A percentile compares a stretch with the other conserved stretches of the same genome.
Evolutionary conservation across 2,329 filamentous ascomycete species (phyloP).

Genomic region (Fusarium sp.): DNA sequence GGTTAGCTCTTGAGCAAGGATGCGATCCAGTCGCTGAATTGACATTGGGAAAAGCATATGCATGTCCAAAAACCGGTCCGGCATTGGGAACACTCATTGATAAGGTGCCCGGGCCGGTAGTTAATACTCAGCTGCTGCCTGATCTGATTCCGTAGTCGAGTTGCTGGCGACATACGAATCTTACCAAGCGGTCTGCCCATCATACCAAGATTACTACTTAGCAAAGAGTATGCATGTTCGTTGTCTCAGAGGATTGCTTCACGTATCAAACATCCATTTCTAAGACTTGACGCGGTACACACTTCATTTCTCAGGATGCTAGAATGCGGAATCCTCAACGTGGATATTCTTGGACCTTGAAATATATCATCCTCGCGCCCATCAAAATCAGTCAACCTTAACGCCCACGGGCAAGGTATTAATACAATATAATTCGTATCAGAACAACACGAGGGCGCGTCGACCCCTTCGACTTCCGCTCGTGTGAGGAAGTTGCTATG

Average conservation of each 20-base stretch:
- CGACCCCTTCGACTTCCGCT: constrained; percentile 33
- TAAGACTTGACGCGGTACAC: no score
- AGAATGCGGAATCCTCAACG: neutral
- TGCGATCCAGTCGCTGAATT: constrained; percentile 3
- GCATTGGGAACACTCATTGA: constrained; percentile 9
- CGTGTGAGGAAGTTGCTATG: constrained; percentile 20
- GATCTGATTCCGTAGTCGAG: neutral
- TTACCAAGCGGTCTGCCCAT: neutral
- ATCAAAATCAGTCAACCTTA: constrained; percentile 35
- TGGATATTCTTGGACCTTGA: constrained; percentile 7
- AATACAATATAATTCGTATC: constrained; percentile 42
- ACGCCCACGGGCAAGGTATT: constrained; percentile 47
- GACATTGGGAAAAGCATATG: neutral
- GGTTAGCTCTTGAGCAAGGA: constrained; percentile 13
- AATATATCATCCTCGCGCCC: constrained; percentile 20
- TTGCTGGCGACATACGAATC: neutral
- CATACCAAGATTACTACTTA: neutral
- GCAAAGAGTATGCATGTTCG: neutral
- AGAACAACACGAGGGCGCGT: constrained; percentile 29
- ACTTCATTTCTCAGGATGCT: neutral
- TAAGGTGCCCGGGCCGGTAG: constrained; percentile 40
- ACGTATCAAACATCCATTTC: neutral
- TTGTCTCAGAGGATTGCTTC: neutral
- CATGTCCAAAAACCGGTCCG: constrained; percentile 38
- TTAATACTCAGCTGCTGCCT: neutral